Base-by-base conservation (phyloP, 139 green algal species). In the Chlorella sp. region DNA sequence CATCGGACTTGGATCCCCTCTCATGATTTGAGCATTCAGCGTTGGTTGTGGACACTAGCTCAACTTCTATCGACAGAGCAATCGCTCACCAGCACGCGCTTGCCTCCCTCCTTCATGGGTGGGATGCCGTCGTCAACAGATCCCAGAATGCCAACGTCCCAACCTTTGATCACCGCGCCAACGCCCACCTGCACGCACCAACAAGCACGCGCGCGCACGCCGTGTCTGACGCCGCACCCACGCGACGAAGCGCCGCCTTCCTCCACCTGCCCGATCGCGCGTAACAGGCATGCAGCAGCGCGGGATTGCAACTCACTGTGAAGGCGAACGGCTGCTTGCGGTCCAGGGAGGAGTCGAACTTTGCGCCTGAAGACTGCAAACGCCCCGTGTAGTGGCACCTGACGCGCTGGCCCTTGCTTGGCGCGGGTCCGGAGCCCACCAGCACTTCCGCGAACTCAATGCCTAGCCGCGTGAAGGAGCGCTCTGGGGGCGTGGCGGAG, bases 111-210 rank as follows among this genome's bases (percentile, higher is more conserved):
- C 83, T 94, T 94, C 93, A 97, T 97, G 61, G 91, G 62, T 1
- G 90, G 90, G 2, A 97, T 84, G 33, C 82, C 86, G 42, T 91
- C 60, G 35, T 77, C 82, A 50, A 87, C 85, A 30, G 74, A 71
- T 2, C 91, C 91, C 22, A 96, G 77, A 49, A 96, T 95, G 67
- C 90, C 90, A 50, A 82, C 62, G 70, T 95, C 91, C 91, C 92
- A 97, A 62, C 91, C 90, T 35, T 80, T 72, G 70, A 94, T 94
- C 1, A 55, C 42, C 42, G 10, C 10, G 10, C 42, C 42, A 10
- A 55, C 42, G 17, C 42, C 42, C 17, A 55, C 42, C 42, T 55
- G 17, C 42, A 55, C 42, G 10, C 42, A 55, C 10, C 42, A 55
- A 10, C 10, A 17, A 17, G 42, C 42, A 55, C 17, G 17, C 42